Evolutionary conservation across 352 stramenopile genomes (phyloP).

Genomic region (Pythium apleroticum): DNA sequence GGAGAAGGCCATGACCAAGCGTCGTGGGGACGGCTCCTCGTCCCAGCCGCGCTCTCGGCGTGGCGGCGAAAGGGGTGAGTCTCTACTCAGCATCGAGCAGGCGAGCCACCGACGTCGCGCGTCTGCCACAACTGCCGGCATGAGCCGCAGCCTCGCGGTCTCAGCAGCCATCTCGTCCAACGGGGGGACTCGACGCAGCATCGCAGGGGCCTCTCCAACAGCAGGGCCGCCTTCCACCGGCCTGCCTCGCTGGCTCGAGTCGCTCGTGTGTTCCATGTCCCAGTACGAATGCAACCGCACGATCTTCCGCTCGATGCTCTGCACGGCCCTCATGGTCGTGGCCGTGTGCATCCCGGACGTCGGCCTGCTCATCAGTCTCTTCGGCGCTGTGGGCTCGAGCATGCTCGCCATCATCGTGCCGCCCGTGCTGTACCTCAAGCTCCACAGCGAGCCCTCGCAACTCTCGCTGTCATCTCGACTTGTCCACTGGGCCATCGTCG

Average conservation of each 20-base stretch:
- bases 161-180: conserved; percentile 9
- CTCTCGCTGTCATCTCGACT: conserved; percentile 41
- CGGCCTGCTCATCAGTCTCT: conserved; percentile 74
- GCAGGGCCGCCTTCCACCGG: not conserved
- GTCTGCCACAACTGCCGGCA: conserved; percentile 29
- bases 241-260: conserved; percentile 38
- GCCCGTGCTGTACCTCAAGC: conserved; percentile 59
- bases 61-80: conserved; percentile 4
- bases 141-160: conserved; percentile 19
- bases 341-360: conserved; percentile 75
- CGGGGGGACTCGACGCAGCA: not conserved
- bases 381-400: conserved; percentile 75
- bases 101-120: conserved; percentile 32
- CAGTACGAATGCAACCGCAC: conserved; percentile 81
- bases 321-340: conserved; percentile 68
- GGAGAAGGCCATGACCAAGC: conserved; percentile 55
- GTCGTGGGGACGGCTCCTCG: conserved; percentile 14
- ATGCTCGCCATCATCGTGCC: conserved; percentile 82
- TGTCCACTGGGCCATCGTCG: conserved; percentile 49
- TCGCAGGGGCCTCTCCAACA: not conserved
- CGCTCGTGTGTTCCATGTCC: conserved; percentile 48
- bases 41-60: conserved; percentile 35
- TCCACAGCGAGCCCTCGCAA: conserved; percentile 28
- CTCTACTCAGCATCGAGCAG: conserved; percentile 32
- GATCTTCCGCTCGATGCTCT: conserved; percentile 82